Evolutionary conservation across 2,329 filamentous ascomycete genomes (phyloP).

Genomic region (Claviceps monticola): DNA sequence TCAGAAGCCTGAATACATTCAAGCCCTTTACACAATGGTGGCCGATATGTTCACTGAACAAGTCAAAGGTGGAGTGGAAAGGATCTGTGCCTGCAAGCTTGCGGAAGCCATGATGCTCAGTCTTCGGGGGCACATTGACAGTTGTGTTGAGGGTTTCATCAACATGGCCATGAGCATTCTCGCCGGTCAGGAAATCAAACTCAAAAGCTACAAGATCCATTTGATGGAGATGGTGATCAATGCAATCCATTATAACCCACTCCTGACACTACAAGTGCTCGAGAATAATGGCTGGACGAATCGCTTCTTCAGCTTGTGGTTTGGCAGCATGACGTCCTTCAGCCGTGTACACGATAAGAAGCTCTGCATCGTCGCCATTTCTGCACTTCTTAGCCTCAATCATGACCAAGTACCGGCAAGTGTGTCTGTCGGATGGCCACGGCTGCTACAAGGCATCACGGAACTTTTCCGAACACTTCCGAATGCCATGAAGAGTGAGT

Average conservation of each 20-base stretch:
- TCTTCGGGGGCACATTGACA: constrained; percentile 75
- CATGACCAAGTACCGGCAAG: constrained; percentile 78
- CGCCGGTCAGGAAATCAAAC: constrained; percentile 59
- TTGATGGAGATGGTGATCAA: constrained; percentile 99
- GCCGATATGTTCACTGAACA: constrained; percentile 86
- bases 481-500: constrained; percentile 67
- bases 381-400: constrained; percentile 65
- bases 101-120: constrained; percentile 96
- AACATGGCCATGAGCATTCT: constrained; percentile 78
- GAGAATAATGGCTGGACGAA: constrained; percentile 92
- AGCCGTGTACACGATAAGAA: constrained; percentile 97
- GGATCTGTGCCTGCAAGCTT: constrained; percentile 94
- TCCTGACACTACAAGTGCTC: constrained; percentile 72
- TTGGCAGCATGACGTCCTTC: constrained; percentile 88
- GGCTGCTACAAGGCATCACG: constrained; percentile 76
- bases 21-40: constrained; percentile 87
- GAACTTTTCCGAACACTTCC: constrained; percentile 86
- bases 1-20: constrained; percentile 73
- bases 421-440: constrained; percentile 88
- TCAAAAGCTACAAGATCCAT: constrained; percentile 90
- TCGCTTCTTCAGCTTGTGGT: constrained; percentile 98
- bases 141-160: constrained; percentile 79
- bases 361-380: constrained; percentile 88
- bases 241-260: constrained; percentile 91
- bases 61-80: constrained; percentile 84